Base-by-base conservation (phyloP, 2,329 filamentous ascomycete species). In the Fusarium paranaense region DNA sequence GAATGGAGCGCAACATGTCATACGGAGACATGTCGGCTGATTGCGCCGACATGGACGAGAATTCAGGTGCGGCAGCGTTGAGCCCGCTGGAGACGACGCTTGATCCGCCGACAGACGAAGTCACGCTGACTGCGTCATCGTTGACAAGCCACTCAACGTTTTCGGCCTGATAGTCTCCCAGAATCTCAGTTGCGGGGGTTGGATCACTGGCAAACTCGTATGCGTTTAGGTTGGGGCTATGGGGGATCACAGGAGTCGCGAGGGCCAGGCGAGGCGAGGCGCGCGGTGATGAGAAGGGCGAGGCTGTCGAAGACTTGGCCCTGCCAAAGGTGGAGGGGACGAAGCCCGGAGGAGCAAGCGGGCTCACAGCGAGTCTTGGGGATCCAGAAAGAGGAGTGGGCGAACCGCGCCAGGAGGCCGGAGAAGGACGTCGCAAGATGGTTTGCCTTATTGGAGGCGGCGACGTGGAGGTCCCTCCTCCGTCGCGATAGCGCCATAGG, bases 91-190 rank as follows among this genome's bases (percentile, higher is more conserved):
- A 87, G 11, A 50, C 45, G 45, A 50, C 22, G 11, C 45, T 30
- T n/a, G 45, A 50, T 18, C 89, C 90, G 38, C 90, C 88, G 45
- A 90, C 83, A 9, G 92, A 94, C 27, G 95, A 98, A 27, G 94
- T 92, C 67, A 95, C 90, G 76, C 93, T 95, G 78, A 92, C 93
- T 63, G 90, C 91, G 78, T 94, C 93, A 82, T 98, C 95, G 81
- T 97, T 97, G 76, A 98, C 94, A 54, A 98, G 89, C 97, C 96
- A 98, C 83, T 98, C 96, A 62, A 99, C 95, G 78, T 97, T 98
- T 82, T 98, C 96, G 72, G 93, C 94, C 76, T 96, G 95, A 80
- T 95, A 93, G 78, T 98, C 95, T 66, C 95, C 95, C 80, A 97
- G 96, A 69, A 94, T 94, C 79, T 98, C 95, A 52, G 92, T 92